phyloP scores from a whole-genome alignment of 768 basidiomycete genomes.

The Cystobasidium onofrii region DNA sequence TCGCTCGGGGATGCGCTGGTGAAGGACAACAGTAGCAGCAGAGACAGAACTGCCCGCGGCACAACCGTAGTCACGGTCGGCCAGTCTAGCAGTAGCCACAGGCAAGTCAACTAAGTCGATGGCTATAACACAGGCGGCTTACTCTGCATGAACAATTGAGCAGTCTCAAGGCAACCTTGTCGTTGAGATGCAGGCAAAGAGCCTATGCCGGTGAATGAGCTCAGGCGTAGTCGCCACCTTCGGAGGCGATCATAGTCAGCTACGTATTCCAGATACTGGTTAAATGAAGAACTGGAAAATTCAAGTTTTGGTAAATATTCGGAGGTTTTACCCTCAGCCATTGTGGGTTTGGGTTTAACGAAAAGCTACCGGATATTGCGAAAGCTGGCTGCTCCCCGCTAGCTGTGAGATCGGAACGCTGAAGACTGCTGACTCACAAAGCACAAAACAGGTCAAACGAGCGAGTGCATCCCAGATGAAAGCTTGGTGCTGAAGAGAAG shows the following conservation, averaged over 20 bases:
- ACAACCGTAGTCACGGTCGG: neutral
- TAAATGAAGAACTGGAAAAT: too few species aligned
- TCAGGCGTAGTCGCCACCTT: slow-evolving; percentile 11
- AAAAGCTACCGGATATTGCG: too few species aligned
- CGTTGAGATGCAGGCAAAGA: neutral
- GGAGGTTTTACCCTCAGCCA: too few species aligned
- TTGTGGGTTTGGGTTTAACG: too few species aligned
- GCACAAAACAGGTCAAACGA: neutral
- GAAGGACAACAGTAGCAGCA: slow-evolving; percentile 2
- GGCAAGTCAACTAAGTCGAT: too few species aligned
- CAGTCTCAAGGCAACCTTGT: neutral
- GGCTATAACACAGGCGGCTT: neutral
- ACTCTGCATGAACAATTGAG: slow-evolving; percentile 10
- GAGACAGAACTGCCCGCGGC: neutral
- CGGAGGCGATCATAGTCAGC: too few species aligned
- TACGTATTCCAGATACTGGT: too few species aligned
- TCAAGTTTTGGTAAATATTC: too few species aligned
- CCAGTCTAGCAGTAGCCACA: neutral
- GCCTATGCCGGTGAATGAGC: neutral
- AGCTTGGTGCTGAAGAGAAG: neutral
- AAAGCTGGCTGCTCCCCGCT: too few species aligned
- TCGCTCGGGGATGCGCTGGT: neutral
- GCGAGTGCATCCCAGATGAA: slow-evolving; percentile 4
- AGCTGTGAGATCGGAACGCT: too few species aligned
- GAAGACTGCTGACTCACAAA: neutral